Conservation (phyloP, 176 grass and related monocot species). For the Bromus sterilis region DNA sequence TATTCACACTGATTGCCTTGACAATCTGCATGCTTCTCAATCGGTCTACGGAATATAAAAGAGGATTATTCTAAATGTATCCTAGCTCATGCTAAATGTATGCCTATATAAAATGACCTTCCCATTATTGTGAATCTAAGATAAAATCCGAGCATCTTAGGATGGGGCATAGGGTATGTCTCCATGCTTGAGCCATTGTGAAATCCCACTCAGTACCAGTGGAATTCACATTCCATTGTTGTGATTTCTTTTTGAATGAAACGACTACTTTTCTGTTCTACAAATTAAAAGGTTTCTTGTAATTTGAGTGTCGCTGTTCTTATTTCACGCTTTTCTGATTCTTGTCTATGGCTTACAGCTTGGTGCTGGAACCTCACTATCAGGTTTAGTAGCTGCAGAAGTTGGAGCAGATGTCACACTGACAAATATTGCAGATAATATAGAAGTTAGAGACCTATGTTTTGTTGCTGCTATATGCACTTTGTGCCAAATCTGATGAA, state of each 20-base stretch:
- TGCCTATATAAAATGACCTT: background rate
- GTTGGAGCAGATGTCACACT: slow-evolving; percentile 62
- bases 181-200: background rate
- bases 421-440: slow-evolving; percentile 56
- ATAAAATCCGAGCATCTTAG: too few relatives aligned
- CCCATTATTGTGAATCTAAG: background rate
- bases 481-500: too few relatives aligned
- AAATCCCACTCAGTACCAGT: background rate
- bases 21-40: background rate
- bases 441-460: slow-evolving; percentile 48
- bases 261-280: background rate
- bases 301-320: background rate
- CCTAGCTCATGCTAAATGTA: background rate
- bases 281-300: background rate
- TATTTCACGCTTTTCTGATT: background rate
- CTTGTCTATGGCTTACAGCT: slow-evolving; percentile 28
- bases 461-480: too few relatives aligned
- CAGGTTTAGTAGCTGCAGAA: slow-evolving; percentile 75
- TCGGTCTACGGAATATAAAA: slow-evolving; percentile 41
- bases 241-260: background rate
- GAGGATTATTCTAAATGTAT: slow-evolving; percentile 88
- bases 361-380: slow-evolving; percentile 67
- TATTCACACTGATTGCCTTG: background rate
- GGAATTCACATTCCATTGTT: background rate
- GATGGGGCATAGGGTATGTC: background rate